Evolutionary conservation across 2,329 filamentous ascomycete species (phyloP).

Genomic region (Botrytis aclada): DNA sequence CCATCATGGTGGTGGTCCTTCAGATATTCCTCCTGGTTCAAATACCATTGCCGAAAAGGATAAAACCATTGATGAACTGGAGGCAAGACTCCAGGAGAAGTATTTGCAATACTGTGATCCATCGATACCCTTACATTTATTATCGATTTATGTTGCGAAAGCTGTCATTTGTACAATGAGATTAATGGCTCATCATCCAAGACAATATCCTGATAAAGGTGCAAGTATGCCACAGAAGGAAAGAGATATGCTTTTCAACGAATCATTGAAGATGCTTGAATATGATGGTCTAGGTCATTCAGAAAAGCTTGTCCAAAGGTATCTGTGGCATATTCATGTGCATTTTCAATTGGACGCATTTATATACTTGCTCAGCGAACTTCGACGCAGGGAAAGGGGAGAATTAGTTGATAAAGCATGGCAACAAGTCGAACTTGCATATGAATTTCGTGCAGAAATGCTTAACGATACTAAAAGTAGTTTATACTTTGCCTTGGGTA

Average conservation of each 20-base stretch:
- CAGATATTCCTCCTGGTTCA: background rate
- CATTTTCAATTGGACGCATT: slow-evolving; percentile 40
- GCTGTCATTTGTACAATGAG: slow-evolving; percentile 36
- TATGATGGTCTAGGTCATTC: slow-evolving; percentile 38
- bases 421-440: slow-evolving; percentile 34
- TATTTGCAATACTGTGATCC: slow-evolving; percentile 44
- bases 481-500: slow-evolving; percentile 34
- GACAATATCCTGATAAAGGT: slow-evolving; percentile 35
- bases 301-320: slow-evolving; percentile 34
- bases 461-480: slow-evolving; percentile 32
- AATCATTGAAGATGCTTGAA: slow-evolving; percentile 40
- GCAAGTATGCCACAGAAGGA: slow-evolving; percentile 36
- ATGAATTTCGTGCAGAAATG: slow-evolving; percentile 35
- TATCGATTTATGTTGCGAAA: slow-evolving; percentile 33
- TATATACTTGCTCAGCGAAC: slow-evolving; percentile 39
- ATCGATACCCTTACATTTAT: slow-evolving; percentile 41
- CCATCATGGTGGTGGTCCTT: background rate
- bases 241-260: slow-evolving; percentile 36
- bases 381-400: slow-evolving; percentile 35
- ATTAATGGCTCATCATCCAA: slow-evolving; percentile 38
- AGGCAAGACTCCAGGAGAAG: slow-evolving; percentile 40
- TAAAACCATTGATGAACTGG: slow-evolving; percentile 34
- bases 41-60: slow-evolving; percentile 30
- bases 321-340: slow-evolving; percentile 38
- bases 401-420: slow-evolving; percentile 36